These are phyloP conservation scores for Allium cepa DNA, from an alignment of 106 monocot genomes.

Conservation along the genomic window DNA sequence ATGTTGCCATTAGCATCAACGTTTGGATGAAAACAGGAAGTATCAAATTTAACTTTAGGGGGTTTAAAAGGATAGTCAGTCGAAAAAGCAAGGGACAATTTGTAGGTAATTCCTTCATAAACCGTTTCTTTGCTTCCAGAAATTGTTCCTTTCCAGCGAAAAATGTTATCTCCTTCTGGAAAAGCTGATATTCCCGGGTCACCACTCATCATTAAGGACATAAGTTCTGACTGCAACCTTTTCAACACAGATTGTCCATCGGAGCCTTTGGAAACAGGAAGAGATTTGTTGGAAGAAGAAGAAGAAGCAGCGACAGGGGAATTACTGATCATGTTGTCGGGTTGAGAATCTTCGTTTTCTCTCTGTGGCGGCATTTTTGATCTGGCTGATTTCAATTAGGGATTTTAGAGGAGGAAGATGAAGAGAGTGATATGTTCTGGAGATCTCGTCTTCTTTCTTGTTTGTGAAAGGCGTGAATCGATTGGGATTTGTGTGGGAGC, in stretches of 20 bases:
- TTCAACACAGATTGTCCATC: constrained; percentile 69
- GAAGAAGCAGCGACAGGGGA: constrained; percentile 11
- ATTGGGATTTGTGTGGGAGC: too few species aligned
- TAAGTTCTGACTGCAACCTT: constrained; percentile 92
- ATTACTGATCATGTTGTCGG: constrained; percentile 30
- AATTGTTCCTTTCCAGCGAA: constrained; percentile 90
- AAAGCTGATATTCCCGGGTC: constrained; percentile 95
- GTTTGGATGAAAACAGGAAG: constrained; percentile 87
- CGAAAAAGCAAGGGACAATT: constrained; percentile 67
- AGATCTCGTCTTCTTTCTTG: constrained; percentile 2
- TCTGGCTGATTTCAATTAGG: not conserved
- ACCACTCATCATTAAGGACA: constrained; percentile 94
- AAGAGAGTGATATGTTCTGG: not conserved
- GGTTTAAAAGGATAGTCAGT: constrained; percentile 96
- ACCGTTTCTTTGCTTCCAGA: constrained; percentile 82
- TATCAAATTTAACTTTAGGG: constrained; percentile 82
- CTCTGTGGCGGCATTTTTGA: constrained; percentile 16
- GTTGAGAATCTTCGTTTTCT: constrained; percentile 29
- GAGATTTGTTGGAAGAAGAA: constrained; percentile 33
- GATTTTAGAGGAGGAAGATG: not conserved
- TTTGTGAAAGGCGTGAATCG: not conserved
- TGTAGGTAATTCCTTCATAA: constrained; percentile 80
- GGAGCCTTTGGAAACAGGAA: constrained; percentile 29
- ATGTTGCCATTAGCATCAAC: constrained; percentile 83
- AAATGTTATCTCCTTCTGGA: constrained; percentile 96